Evolutionary conservation across 2,329 filamentous ascomycete species (phyloP).

Genomic region (Septoria linicola): DNA sequence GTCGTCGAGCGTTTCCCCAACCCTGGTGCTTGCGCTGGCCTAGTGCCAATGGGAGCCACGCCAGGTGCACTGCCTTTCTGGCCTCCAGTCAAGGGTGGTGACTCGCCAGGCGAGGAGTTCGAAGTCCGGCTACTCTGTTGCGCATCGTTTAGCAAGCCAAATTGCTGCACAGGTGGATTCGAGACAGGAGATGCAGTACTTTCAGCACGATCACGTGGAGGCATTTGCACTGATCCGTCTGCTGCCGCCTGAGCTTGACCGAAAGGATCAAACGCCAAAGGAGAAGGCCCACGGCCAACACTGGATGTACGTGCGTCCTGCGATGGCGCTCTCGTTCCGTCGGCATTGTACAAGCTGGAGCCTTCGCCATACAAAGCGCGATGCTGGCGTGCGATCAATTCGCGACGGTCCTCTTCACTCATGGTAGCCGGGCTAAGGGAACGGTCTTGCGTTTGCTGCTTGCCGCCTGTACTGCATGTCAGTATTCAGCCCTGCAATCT

Average conservation of each 20-base stretch:
- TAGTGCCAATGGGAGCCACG: slow-evolving; percentile 91
- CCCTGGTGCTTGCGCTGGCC: slow-evolving; percentile 64
- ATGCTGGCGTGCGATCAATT: slow-evolving; percentile 93
- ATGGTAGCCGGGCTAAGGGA: slow-evolving; percentile 80
- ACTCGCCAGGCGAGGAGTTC: slow-evolving; percentile 80
- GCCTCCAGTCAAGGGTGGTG: slow-evolving; percentile 66
- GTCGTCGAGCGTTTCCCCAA: slow-evolving; percentile 83
- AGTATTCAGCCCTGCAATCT: background rate
- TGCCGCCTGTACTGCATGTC: slow-evolving; percentile 55
- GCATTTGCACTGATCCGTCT: slow-evolving; percentile 56
- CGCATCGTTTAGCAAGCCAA: slow-evolving; percentile 44
- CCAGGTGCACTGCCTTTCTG: slow-evolving; percentile 59
- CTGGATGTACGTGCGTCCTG: slow-evolving; percentile 64
- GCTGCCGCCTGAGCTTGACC: slow-evolving; percentile 53
- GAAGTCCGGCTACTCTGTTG: slow-evolving; percentile 76
- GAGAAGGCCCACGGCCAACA: slow-evolving; percentile 72
- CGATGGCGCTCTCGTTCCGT: slow-evolving; percentile 67
- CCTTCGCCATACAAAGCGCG: slow-evolving; percentile 85
- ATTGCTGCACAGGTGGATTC: slow-evolving; percentile 52
- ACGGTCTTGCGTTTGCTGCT: slow-evolving; percentile 65
- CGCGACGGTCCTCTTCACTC: slow-evolving; percentile 94
- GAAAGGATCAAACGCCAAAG: slow-evolving; percentile 73
- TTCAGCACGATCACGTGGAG: slow-evolving; percentile 51
- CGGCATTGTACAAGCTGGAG: slow-evolving; percentile 66
- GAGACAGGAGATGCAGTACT: slow-evolving; percentile 82